Evolutionary conservation across 2,329 filamentous ascomycete genomes (phyloP), one percentile per base, ranked within the genome.

Genomic region (Cladosporium cucumerinum): DNA sequence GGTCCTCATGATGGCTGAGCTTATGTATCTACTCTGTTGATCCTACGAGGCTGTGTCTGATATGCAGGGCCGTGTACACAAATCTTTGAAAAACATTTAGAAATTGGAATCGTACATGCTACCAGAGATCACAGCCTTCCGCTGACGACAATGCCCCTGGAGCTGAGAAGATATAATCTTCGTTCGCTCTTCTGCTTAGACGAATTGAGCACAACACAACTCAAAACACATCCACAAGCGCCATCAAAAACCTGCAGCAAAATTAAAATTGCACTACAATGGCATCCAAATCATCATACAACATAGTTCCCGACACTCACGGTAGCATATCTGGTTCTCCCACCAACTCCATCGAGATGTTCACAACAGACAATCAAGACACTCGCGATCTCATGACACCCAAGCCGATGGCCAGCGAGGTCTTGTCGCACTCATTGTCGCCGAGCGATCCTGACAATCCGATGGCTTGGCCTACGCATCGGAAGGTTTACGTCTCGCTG

Each of bases 401-500:
- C 26, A 21, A 46, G n/a, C 23, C 23, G 28, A 30, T 64, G 57
- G 66, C 66, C 16, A 67, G 66, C 23, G 64, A 51, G 5, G 21
- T 57, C 5, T 55, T 67, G 7, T 67, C 66, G 12, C 66, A 67
- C 23, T 58, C 66, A 5, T 55, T 58, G 36, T 58, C 55, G 7
- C 55, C 55, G 16, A 46, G 11, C 36, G 66, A 67, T 36, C 64
- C 64, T 3, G 55, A 48, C 25, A 68, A 68, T 43, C 67, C 66
- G 1, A 61, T 59, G 61, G 66, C 68, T 60, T 68, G 61, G 64
- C 65, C 67, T 30, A 28, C 66, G 5, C 36, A 67, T 39, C 64
- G 65, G 14, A 66, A 64, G 34, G 25, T 64, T 28, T 65, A 64
- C 21, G 63, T 57, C 14, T 66, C 67, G 8, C 55, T 58, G 23